Conservation (phyloP, 805 yeast species). For the Candida cerambycidarum region DNA sequence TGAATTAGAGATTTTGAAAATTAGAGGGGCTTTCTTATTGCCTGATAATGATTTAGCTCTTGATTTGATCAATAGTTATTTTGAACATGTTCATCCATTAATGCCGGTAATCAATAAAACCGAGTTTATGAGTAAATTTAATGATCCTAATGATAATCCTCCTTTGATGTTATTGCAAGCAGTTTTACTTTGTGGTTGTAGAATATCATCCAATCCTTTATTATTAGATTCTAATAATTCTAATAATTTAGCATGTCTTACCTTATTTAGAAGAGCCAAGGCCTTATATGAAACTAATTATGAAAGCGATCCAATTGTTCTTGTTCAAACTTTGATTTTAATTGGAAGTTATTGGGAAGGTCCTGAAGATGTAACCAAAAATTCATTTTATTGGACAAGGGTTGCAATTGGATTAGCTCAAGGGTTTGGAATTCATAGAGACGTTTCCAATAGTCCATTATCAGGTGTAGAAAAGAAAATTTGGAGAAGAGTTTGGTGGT, state of each 20-base stretch:
- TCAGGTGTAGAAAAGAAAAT: conserved; percentile 44
- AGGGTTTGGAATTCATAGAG: conserved; percentile 73
- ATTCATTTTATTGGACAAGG: conserved; percentile 68
- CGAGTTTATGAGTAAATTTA: conserved; percentile 57
- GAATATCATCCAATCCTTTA: conserved; percentile 55
- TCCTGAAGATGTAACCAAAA: conserved; percentile 65
- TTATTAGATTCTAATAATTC: conserved; percentile 50
- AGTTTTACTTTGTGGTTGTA: conserved; percentile 66
- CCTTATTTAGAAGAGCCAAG: conserved; percentile 68
- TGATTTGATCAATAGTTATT: conserved; percentile 61
- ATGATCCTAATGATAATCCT: conserved; percentile 57
- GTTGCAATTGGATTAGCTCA: conserved; percentile 71
- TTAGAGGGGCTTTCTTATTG: conserved; percentile 68
- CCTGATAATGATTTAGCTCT: conserved; percentile 61
- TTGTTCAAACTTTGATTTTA: conserved; percentile 61
- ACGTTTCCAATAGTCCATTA: conserved; percentile 41
- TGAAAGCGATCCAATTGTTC: conserved; percentile 61
- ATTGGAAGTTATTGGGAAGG: conserved; percentile 75
- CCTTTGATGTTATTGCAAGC: conserved; percentile 67
- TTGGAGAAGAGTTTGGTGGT: conserved; percentile 78
- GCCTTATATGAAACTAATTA: conserved; percentile 69
- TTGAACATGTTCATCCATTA: conserved; percentile 63
- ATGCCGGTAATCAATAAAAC: conserved; percentile 67
- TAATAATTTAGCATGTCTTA: conserved; percentile 50
- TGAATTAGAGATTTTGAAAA: conserved; percentile 62